Evolutionary conservation across 306 rosid species (phyloP), one percentile per base, ranked within the genome.

Genomic region (Spatholobus suberectus): DNA sequence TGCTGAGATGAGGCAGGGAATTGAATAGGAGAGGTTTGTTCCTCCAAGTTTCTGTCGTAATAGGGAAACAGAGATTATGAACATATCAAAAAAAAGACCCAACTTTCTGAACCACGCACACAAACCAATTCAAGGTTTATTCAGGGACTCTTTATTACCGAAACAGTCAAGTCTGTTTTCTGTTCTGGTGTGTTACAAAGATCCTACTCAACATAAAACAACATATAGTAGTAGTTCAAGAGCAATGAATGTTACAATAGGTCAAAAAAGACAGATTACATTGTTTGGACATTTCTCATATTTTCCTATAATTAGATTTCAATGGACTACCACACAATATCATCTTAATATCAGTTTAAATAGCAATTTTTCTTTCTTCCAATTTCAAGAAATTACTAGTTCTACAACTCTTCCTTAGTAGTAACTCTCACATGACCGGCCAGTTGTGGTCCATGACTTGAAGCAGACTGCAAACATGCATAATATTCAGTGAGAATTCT

Each of bases 371-470:
- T 73, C 44, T 63, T 84, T 77, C 73, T 76, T 62, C 58, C 5
- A 72, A 79, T 38, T 83, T 76, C 83, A 75, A 43, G 75, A 77
- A 51, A 51, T 61, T 58, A 35, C 65, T 44, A 41, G 38, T 23
- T 49, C 57, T 54, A 57, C n/a, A 41, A 35, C 70, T 70, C 29
- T 73, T 82, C 79, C 62, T 57, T 61, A 54, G 1, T 59, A 14
- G 18, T 63, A 61, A 71, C 38, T 77, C 49, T 54, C 63, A 55
- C 66, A n/a, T 55, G 79, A 73, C 44, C 5, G 82, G 21, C 51
- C 37, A 24, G 12, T 14, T 11, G 86, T 51, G 88, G 88, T 86
- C 86, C 90, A 81, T 44, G 62, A 37, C 29, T 81, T 75, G 76
- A 76, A 62, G 35, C 57, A 78, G 70, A 70, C n/a, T 32, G 7